Conservation (phyloP, 108 stramenopile species). For the Nitzschia palea region DNA sequence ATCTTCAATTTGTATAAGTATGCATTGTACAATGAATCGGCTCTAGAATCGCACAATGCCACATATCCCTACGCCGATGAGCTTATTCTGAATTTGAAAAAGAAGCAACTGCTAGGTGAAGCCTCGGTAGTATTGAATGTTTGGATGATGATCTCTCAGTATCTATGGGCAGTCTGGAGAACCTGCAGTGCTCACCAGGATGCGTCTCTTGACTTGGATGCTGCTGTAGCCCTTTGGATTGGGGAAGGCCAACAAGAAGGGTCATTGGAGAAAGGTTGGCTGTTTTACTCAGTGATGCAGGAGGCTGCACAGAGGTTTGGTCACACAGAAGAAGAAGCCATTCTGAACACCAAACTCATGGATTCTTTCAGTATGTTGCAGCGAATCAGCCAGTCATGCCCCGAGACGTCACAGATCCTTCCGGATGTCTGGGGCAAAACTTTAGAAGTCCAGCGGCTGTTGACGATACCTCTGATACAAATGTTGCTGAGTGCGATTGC, state of each 20-base stretch:
- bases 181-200: conserved; percentile 26
- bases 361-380: conserved; percentile 37
- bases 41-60: conserved; percentile 32
- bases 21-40: conserved; percentile 67
- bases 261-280: conserved; percentile 42
- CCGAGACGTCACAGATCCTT: no score
- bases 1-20: conserved; percentile 72
- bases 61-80: conserved; percentile 64
- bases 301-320: conserved; percentile 49
- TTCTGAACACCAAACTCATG: conserved; percentile 46
- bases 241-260: conserved; percentile 52
- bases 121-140: conserved; percentile 63
- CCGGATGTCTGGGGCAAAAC: no score
- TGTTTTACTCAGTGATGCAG: conserved; percentile 62
- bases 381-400: conserved; percentile 21
- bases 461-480: conserved; percentile 64
- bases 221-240: conserved; percentile 80
- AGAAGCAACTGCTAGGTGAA: conserved; percentile 54
- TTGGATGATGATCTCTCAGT: conserved; percentile 67
- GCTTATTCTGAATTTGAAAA: conserved; percentile 50
- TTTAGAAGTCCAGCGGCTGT: no score
- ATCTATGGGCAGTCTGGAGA: conserved; percentile 47
- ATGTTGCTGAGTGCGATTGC: conserved; percentile 46
- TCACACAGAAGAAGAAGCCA: conserved; percentile 27
- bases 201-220: conserved; percentile 39